Conservation (phyloP, 768 basidiomycete species). For the Lactarius evosmus region DNA sequence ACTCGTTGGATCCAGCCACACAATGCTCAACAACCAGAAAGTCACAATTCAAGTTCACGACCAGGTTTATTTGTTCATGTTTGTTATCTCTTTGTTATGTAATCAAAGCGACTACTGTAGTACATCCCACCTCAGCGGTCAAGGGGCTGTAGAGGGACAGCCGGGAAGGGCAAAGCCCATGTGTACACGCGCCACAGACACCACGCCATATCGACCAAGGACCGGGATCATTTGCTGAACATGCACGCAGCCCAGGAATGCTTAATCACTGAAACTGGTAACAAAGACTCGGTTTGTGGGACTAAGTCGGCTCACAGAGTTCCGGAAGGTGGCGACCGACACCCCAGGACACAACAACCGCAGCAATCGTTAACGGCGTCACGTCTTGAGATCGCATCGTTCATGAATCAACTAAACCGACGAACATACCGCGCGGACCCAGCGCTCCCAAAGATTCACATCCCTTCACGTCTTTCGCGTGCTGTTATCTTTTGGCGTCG, state of each 20-base stretch:
- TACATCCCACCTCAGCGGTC: no score
- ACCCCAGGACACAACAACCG: no score
- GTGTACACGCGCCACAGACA: background rate
- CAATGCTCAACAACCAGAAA: background rate
- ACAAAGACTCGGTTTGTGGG: background rate
- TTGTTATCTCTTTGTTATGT: background rate
- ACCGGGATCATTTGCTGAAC: background rate
- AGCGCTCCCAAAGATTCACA: background rate
- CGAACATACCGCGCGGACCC: background rate
- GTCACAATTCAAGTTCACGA: background rate
- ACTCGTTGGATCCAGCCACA: conserved; percentile 1
- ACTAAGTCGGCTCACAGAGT: conserved; percentile 1
- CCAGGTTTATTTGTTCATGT: conserved; percentile 13
- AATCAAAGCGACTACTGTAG: no score
- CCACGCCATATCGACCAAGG: background rate
- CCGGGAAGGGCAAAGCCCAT: background rate
- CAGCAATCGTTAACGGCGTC: background rate
- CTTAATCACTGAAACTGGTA: background rate
- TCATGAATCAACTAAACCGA: background rate
- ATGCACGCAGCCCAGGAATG: background rate
- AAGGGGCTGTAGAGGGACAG: no score
- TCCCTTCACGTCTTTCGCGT: background rate
- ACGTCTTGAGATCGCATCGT: background rate
- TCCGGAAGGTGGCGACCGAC: background rate
- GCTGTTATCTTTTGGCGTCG: background rate